These are phyloP conservation scores for Clarireedia hainanense DNA, from an alignment of 2,329 filamentous ascomycete species.

Conservation along the genomic window DNA sequence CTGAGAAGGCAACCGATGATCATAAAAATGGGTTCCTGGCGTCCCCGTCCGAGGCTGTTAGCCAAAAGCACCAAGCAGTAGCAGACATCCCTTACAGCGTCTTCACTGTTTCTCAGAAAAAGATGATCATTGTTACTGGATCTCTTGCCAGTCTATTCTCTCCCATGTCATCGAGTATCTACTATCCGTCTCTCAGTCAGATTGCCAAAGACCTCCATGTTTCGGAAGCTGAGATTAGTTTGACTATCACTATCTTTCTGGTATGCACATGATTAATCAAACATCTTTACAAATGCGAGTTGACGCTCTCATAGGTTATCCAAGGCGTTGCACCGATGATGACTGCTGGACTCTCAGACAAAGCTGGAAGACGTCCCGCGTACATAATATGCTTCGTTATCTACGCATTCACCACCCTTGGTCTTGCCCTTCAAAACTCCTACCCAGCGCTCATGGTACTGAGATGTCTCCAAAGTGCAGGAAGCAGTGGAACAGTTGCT, in stretches of 20 bases:
- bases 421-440: conserved; percentile 39
- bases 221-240: conserved; percentile 29
- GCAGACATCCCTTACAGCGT: background rate
- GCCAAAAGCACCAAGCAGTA: background rate
- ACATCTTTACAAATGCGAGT: background rate
- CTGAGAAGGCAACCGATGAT: background rate
- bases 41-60: background rate
- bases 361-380: conserved; percentile 43
- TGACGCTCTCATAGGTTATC: conserved; percentile 33
- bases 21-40: background rate
- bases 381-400: conserved; percentile 44
- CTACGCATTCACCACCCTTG: conserved; percentile 46
- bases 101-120: background rate
- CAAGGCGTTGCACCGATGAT: conserved; percentile 50
- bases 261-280: conserved; percentile 11
- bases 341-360: conserved; percentile 46
- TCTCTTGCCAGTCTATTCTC: background rate
- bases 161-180: conserved; percentile 5
- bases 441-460: conserved; percentile 44
- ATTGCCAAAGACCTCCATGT: conserved; percentile 41
- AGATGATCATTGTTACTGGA: background rate
- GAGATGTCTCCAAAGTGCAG: conserved; percentile 47
- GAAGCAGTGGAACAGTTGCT: conserved; percentile 51
- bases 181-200: background rate
- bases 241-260: conserved; percentile 31